Evolutionary conservation across 306 rosid species (phyloP), one percentile per base, ranked within the genome.

Genomic region (Pyrus bretschneideri): DNA sequence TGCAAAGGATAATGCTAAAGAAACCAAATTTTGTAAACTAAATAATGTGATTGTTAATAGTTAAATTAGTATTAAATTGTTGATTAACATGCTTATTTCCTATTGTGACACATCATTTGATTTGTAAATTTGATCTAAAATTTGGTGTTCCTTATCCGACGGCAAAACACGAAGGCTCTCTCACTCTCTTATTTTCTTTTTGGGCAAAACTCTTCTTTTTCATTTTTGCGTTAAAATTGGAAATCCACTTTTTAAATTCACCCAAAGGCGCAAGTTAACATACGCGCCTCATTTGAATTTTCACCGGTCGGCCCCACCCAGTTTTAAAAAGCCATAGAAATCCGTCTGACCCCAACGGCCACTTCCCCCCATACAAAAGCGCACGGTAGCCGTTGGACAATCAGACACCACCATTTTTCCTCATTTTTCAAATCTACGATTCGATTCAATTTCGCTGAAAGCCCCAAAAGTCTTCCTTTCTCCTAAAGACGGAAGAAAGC

Each of bases 341-440:
- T 33, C 33, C 7, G 70, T 33, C 21, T 30, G 54, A 31, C n/a
- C 45, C 35, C 81, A 81, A 83, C 86, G 83, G 84, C 87, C 82
- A 61, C 42, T 72, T 1, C 13, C 6, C 83, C 25, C 21, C 6
- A 59, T 80, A 66, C 78, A 75, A 67, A 76, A 83, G 60, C 46
- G 42, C 68, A 65, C 59, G 74, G 77, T 80, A 78, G 84, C 88
- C 85, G 74, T 82, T 86, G 10, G 18, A 69, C 33, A 49, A 13
- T 29, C 60, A 25, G 22, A 29, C 71, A 71, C 18, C 55, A 23
- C 59, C 59, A 33, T 66, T 33, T 21, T 71, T 63, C 65, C 65
- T 54, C 71, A 22, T 83, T 0, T 83, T 81, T 68, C 74, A 83
- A 81, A 68, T 66, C 54, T 74, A 21, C 69, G 52, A 65, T 71